Evolutionary conservation across 2,329 filamentous ascomycete species (phyloP).

Genomic region (Ophiocordyceps sinensis): DNA sequence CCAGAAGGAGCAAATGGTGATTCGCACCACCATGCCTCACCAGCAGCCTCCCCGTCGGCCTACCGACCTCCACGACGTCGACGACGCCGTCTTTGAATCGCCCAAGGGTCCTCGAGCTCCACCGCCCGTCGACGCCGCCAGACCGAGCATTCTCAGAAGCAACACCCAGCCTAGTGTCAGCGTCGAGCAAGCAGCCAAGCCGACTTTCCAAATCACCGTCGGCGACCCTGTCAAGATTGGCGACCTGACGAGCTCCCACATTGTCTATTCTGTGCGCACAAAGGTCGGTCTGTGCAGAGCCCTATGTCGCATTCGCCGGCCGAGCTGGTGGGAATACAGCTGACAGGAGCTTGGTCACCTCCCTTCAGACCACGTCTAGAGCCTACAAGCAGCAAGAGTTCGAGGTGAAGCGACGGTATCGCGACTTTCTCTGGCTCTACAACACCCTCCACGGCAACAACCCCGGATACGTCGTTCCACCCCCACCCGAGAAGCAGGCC

Average conservation of each 20-base stretch:
- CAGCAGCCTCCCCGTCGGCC: constrained; percentile 28
- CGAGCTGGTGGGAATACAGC: constrained; percentile 5
- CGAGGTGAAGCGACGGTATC: constrained; percentile 82
- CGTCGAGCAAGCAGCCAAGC: constrained; percentile 86
- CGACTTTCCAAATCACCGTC: constrained; percentile 77
- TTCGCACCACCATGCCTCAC: constrained; percentile 41
- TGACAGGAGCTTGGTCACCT: not conserved
- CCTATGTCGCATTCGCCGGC: not conserved
- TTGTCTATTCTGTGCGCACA: constrained; percentile 90
- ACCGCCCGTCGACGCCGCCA: constrained; percentile 45
- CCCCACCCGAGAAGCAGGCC: constrained; percentile 94
- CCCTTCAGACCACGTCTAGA: constrained; percentile 71
- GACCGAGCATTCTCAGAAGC: constrained; percentile 34
- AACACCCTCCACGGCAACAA: constrained; percentile 89
- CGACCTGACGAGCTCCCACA: constrained; percentile 91
- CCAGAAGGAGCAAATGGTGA: constrained; percentile 49
- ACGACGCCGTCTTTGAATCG: constrained; percentile 52
- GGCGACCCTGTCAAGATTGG: constrained; percentile 97
- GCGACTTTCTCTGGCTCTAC: constrained; percentile 97
- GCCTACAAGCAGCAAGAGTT: constrained; percentile 89
- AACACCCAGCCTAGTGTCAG: constrained; percentile 65
- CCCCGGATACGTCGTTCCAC: constrained; percentile 86
- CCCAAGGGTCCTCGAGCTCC: constrained; percentile 45
- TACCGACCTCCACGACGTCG: constrained; percentile 49
- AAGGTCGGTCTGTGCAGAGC: constrained; percentile 40